phyloP scores from a whole-genome alignment of 495 filamentous ascomycete genomes.

The Talaromyces liani region DNA sequence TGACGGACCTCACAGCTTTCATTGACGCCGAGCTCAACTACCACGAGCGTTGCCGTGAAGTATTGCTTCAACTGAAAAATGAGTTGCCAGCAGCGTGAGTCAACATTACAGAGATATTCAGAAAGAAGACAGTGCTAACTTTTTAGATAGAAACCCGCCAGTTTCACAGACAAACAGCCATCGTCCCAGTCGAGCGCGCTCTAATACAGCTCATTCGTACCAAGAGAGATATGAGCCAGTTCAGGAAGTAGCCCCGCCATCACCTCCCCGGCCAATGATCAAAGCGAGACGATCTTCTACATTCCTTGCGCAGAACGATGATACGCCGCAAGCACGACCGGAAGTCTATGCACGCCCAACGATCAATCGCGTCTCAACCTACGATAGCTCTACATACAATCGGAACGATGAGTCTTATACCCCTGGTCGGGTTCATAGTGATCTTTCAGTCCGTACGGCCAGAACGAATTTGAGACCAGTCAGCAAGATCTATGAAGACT shows the following conservation, averaged over 20 bases:
- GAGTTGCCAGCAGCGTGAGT: slow-evolving; percentile 61
- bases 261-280: slow-evolving; percentile 51
- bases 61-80: slow-evolving; percentile 56
- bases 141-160: slow-evolving; percentile 23
- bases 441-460: slow-evolving; percentile 35
- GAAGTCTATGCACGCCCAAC: slow-evolving; percentile 33
- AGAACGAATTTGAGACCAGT: slow-evolving; percentile 36
- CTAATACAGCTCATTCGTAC: slow-evolving; percentile 56
- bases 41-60: slow-evolving; percentile 81
- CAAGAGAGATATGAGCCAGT: slow-evolving; percentile 48
- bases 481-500: slow-evolving; percentile 38
- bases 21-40: slow-evolving; percentile 88
- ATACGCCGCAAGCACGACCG: slow-evolving; percentile 25
- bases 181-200: slow-evolving; percentile 46
- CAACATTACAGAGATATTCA: background rate
- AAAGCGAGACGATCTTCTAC: slow-evolving; percentile 43
- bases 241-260: slow-evolving; percentile 47
- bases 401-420: slow-evolving; percentile 41
- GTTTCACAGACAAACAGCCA: slow-evolving; percentile 20
- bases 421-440: slow-evolving; percentile 51
- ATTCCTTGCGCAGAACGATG: slow-evolving; percentile 20
- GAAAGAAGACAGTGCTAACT: slow-evolving; percentile 13
- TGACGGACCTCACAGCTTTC: slow-evolving; percentile 73
- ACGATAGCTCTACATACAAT: slow-evolving; percentile 50
- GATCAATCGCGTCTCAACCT: slow-evolving; percentile 42